These are phyloP conservation scores for Stenocarpella maydis DNA, from an alignment of 2,329 filamentous ascomycete species.

Conservation along the genomic window DNA sequence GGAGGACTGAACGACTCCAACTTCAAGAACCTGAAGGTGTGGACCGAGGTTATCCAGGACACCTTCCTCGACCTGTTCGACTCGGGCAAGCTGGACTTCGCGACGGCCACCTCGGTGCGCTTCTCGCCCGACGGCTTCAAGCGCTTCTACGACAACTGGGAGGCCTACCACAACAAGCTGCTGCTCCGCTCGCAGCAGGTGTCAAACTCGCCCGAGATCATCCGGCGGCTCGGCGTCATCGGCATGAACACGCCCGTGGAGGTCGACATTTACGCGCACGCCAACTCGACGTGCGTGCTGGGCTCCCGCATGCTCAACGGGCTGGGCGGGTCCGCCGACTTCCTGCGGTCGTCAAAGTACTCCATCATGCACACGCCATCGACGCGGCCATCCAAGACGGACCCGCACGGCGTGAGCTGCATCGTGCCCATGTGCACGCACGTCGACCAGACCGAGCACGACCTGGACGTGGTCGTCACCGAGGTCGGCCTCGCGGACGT, in stretches of 20 bases:
- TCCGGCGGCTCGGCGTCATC: conserved; percentile 84
- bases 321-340: conserved; percentile 82
- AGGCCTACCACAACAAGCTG: conserved; percentile 80
- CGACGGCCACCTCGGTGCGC: conserved; percentile 87
- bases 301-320: conserved; percentile 88
- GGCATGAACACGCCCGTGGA: conserved; percentile 96
- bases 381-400: conserved; percentile 80
- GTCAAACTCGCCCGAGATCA: conserved; percentile 90
- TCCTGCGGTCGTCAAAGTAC: conserved; percentile 81
- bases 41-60: conserved; percentile 91
- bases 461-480: conserved; percentile 87
- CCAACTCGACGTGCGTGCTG: conserved; percentile 90
- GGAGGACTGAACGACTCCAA: conserved; percentile 82
- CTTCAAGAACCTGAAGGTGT: conserved; percentile 88
- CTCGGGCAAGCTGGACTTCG: conserved; percentile 85
- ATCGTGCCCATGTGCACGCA: conserved; percentile 96
- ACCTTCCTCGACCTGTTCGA: conserved; percentile 94
- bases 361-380: conserved; percentile 94
- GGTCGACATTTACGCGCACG: conserved; percentile 94
- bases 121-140: conserved; percentile 92
- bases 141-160: conserved; percentile 89
- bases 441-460: conserved; percentile 92
- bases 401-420: conserved; percentile 82
- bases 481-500: conserved; percentile 83
- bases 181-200: conserved; percentile 88